A percentile compares a stretch with the other conserved stretches of the same genome.
These are phyloP conservation scores for Suhomyces wounanorum DNA, from an alignment of 1,139 yeast genomes.

Conservation along the genomic window DNA sequence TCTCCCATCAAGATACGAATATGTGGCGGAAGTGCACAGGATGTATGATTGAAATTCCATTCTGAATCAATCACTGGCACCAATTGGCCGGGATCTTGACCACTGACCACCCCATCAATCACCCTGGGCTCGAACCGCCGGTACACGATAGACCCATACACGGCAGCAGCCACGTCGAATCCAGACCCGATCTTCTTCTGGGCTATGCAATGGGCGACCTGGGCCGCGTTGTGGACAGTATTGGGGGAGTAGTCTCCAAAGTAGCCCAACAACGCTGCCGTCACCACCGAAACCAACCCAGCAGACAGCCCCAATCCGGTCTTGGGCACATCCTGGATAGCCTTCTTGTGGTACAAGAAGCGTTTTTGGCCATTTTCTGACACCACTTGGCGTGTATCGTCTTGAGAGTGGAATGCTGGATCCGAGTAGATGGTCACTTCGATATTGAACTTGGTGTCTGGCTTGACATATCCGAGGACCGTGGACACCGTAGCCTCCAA, in stretches of 20 bases:
- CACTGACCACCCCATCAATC: slow-evolving; percentile 30
- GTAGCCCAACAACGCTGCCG: slow-evolving; percentile 63
- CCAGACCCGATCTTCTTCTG: slow-evolving; percentile 97
- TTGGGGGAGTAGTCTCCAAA: slow-evolving; percentile 31
- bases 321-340: slow-evolving; percentile 77
- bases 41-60: slow-evolving; percentile 60
- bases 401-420: slow-evolving; percentile 85
- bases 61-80: slow-evolving; percentile 43
- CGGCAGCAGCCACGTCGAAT: slow-evolving; percentile 95
- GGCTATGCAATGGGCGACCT: slow-evolving; percentile 88
- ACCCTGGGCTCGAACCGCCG: slow-evolving; percentile 64
- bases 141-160: slow-evolving; percentile 85
- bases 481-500: slow-evolving; percentile 62
- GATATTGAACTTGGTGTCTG: slow-evolving; percentile 33
- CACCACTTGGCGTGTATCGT: slow-evolving; percentile 34
- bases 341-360: slow-evolving; percentile 61
- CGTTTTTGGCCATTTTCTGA: slow-evolving; percentile 36
- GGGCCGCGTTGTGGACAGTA: slow-evolving; percentile 76
- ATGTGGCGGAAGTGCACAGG: slow-evolving; percentile 66
- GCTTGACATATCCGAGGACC: slow-evolving; percentile 53
- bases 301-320: slow-evolving; percentile 98
- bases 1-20: slow-evolving; percentile 87
- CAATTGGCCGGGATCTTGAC: slow-evolving; percentile 23
- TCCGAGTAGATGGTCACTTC: slow-evolving; percentile 75
- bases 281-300: slow-evolving; percentile 80